Percentiles rank a stretch among this genome's conserved stretches.
These are phyloP conservation scores for Colletotrichum sp. DNA, from an alignment of 2,329 filamentous ascomycete genomes.

Conservation along the genomic window DNA sequence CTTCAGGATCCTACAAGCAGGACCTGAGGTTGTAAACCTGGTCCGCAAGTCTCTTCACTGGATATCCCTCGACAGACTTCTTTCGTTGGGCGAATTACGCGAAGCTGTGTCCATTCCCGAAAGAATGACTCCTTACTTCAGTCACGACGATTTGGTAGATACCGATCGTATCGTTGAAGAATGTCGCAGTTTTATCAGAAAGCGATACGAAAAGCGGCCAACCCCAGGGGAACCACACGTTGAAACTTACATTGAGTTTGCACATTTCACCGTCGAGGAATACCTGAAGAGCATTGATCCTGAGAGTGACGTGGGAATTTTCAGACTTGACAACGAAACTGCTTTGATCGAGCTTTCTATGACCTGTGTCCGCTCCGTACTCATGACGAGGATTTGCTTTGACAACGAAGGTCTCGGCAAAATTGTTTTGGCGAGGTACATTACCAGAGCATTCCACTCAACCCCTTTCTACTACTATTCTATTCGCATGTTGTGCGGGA, in stretches of 20 bases:
- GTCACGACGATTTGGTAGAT: not conserved
- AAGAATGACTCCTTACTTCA: no score
- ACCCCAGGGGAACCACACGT: no score
- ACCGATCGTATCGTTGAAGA: not conserved
- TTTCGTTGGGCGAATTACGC: not conserved
- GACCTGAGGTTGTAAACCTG: accelerated
- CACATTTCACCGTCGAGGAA: not conserved
- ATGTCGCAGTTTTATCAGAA: not conserved
- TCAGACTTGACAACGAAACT: not conserved
- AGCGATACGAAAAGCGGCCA: no score
- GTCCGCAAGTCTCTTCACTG: not conserved
- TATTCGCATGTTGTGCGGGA: not conserved
- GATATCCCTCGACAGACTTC: accelerated
- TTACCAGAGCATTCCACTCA: accelerated
- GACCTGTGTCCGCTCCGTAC: not conserved
- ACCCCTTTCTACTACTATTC: not conserved
- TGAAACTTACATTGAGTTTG: not conserved
- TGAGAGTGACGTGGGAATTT: not conserved
- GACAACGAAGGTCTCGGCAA: no score
- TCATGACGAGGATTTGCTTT: not conserved
- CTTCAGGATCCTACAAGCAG: accelerated
- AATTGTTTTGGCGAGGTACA: accelerated
- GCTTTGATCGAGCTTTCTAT: not conserved
- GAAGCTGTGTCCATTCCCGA: not conserved
- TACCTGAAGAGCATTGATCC: not conserved